These are phyloP conservation scores for Azolla pinnata DNA, from an alignment of 75 land plant species.

Conservation along the genomic window DNA sequence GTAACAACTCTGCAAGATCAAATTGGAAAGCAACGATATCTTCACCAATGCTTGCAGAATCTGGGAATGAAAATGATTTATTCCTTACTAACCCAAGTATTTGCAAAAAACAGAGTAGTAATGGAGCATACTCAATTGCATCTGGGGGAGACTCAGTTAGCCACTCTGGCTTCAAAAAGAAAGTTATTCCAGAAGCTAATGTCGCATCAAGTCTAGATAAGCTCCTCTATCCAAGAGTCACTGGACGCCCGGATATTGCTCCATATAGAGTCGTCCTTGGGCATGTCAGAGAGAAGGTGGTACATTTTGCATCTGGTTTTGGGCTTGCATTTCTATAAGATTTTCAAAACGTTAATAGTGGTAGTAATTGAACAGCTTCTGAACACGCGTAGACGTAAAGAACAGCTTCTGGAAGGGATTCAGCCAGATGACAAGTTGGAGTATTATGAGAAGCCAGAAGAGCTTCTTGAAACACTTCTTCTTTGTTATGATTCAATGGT, in stretches of 20 bases:
- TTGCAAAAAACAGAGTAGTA: not conserved
- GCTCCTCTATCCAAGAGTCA: conserved; percentile 68
- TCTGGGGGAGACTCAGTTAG: conserved; percentile 16
- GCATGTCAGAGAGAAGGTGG: conserved; percentile 74
- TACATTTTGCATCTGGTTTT: not conserved
- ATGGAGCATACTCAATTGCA: conserved; percentile 7
- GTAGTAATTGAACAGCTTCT: conserved; percentile 37
- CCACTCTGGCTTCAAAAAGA: conserved; percentile 45
- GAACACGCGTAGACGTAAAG: conserved; percentile 66
- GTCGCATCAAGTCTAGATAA: conserved; percentile 69
- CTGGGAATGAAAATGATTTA: conserved; percentile 3
- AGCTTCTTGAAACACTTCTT: conserved; percentile 78
- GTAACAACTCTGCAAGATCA: too few species aligned
- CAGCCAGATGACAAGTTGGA: conserved; percentile 70
- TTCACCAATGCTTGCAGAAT: conserved; percentile 19
- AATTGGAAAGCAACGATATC: too few species aligned
- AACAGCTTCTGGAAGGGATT: conserved; percentile 75
- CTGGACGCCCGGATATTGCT: conserved; percentile 66
- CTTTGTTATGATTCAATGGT: conserved; percentile 90
- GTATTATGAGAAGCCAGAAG: conserved; percentile 65
- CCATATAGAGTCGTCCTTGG: conserved; percentile 91
- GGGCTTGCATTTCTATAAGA: conserved; percentile 2
- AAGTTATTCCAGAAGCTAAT: conserved; percentile 50
- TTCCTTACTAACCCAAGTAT: not conserved
- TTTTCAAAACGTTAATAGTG: not conserved